phyloP scores from a whole-genome alignment of 805 yeast species.

The Cyberlindnera petersonii region DNA sequence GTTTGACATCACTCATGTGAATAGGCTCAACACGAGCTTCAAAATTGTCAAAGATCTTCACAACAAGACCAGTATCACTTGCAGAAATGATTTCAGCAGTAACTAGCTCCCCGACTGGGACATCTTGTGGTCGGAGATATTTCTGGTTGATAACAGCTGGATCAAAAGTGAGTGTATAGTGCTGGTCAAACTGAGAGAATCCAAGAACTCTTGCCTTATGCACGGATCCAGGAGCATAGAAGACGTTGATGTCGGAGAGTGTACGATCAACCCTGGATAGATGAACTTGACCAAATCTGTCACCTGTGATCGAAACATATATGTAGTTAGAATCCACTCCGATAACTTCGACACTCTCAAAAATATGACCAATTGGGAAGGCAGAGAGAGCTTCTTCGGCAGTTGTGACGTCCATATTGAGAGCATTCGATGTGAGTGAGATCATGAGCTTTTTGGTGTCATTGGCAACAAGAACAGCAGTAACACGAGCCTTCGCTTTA shows the following conservation, averaged over 20 bases:
- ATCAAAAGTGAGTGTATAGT: slow-evolving; percentile 65
- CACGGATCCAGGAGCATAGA: slow-evolving; percentile 59
- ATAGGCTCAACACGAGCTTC: slow-evolving; percentile 68
- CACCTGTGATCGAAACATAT: slow-evolving; percentile 53
- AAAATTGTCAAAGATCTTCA: slow-evolving; percentile 62
- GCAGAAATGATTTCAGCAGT: slow-evolving; percentile 51
- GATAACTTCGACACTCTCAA: slow-evolving; percentile 54
- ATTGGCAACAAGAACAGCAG: slow-evolving; percentile 51
- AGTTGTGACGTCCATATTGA: slow-evolving; percentile 25
- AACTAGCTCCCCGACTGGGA: slow-evolving; percentile 69
- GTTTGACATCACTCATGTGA: slow-evolving; percentile 80
- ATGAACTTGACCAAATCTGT: slow-evolving; percentile 70
- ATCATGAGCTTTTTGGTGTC: slow-evolving; percentile 57
- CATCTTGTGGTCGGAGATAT: slow-evolving; percentile 65
- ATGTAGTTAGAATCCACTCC: slow-evolving; percentile 57
- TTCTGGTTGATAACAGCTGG: slow-evolving; percentile 58
- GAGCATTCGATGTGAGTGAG: slow-evolving; percentile 56
- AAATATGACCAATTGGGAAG: slow-evolving; percentile 69
- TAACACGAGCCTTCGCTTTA: slow-evolving; percentile 63
- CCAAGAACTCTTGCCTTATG: slow-evolving; percentile 79
- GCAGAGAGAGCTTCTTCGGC: slow-evolving; percentile 43
- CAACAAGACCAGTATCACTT: slow-evolving; percentile 59
- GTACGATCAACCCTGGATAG: slow-evolving; percentile 58
- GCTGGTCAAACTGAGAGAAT: slow-evolving; percentile 60
- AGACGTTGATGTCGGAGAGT: slow-evolving; percentile 36